Evolutionary conservation across 2,329 filamentous ascomycete genomes (phyloP).

Genomic region (Penicillium thymicola): DNA sequence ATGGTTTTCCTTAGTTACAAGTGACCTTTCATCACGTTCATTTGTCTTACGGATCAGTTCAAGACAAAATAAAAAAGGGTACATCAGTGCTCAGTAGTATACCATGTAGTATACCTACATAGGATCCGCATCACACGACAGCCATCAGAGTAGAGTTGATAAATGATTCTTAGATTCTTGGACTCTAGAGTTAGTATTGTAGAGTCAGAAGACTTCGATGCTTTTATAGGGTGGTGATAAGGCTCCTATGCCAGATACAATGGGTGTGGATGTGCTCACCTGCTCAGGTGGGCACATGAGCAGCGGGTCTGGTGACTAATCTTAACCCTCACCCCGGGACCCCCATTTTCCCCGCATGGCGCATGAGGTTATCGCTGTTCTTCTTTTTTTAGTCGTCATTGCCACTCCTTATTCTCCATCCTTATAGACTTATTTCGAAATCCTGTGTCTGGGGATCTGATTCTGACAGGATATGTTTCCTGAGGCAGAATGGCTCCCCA

Average conservation of each 20-base stretch:
- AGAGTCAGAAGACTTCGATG: background rate
- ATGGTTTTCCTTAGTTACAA: background rate
- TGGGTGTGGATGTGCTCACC: background rate
- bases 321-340: background rate
- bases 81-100: background rate
- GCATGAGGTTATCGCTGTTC: conserved; percentile 3
- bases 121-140: conserved; percentile 9
- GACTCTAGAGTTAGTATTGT: background rate
- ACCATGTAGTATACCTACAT: background rate
- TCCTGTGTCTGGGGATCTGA: conserved; percentile 5
- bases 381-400: background rate
- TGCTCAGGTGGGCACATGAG: background rate
- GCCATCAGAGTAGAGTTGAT: conserved; percentile 1
- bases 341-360: conserved; percentile 8
- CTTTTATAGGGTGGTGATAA: background rate
- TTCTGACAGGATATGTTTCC: conserved; percentile 5
- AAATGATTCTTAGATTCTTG: background rate
- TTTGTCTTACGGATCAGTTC: background rate
- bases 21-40: background rate
- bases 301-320: conserved; percentile 8
- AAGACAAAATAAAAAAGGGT: background rate
- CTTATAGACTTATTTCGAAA: conserved; percentile 13
- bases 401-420: conserved; percentile 4
- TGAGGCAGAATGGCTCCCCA: conserved; percentile 18
- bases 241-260: background rate